Conservation (phyloP, 176 grass and related monocot species). For the Carex kokanica region DNA sequence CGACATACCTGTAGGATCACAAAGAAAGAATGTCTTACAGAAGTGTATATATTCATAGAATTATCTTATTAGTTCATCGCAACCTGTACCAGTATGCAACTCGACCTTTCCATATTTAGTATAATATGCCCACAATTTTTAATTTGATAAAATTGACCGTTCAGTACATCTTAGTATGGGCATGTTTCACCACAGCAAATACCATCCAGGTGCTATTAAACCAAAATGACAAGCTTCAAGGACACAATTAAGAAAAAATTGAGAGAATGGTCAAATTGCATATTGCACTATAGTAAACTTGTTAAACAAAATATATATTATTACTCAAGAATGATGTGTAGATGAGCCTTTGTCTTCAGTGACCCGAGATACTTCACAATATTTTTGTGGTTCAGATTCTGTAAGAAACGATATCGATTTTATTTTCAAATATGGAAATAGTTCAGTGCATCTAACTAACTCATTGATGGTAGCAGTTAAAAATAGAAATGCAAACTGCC, state of each 20-base stretch:
- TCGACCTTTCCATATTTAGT: not conserved
- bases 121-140: not conserved
- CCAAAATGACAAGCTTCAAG: not conserved
- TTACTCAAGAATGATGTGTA: conserved; percentile 99
- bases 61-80: not conserved
- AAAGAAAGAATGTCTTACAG: conserved; percentile 26
- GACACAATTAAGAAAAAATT: not conserved
- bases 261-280: not conserved
- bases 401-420: conserved; percentile 30
- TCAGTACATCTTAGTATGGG: not conserved
- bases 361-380: conserved; percentile 98
- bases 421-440: conserved; percentile 14
- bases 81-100: not conserved
- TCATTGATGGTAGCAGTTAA: not conserved
- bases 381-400: conserved; percentile 99
- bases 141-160: not conserved
- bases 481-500: conserved; percentile 11
- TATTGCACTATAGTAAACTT: conserved; percentile 8
- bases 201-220: not conserved
- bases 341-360: conserved; percentile 86
- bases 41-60: not conserved
- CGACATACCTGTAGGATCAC: conserved; percentile 67
- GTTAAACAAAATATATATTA: not conserved
- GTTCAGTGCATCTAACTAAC: conserved; percentile 3
- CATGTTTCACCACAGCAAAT: not conserved